These are phyloP conservation scores for Fusarium sp. DNA, from an alignment of 2,329 filamentous ascomycete genomes.

Conservation along the genomic window DNA sequence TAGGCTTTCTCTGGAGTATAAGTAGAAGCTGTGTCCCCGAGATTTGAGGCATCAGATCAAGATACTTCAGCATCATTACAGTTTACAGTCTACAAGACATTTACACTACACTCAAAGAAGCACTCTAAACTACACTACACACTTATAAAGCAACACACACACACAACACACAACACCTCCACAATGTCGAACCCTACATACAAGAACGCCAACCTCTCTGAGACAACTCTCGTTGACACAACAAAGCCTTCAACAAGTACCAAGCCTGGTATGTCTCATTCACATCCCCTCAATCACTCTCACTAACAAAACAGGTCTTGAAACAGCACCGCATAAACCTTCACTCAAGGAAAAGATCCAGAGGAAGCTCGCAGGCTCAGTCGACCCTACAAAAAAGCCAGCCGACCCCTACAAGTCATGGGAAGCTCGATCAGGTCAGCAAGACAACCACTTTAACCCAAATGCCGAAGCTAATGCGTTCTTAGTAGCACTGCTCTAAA, in stretches of 20 bases:
- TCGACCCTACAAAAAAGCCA: conserved; percentile 36
- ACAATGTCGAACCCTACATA: conserved; percentile 39
- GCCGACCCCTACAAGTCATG: conserved; percentile 40
- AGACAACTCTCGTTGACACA: conserved; percentile 39
- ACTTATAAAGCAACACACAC: not conserved
- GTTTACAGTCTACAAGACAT: not conserved
- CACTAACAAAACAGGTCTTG: conserved; percentile 18
- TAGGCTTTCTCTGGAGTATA: conserved; percentile 7
- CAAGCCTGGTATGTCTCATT: conserved; percentile 30
- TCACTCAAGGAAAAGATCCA: conserved; percentile 40
- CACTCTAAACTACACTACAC: not conserved
- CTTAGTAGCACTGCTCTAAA: conserved; percentile 35
- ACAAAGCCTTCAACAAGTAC: conserved; percentile 17
- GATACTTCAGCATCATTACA: conserved; percentile 10
- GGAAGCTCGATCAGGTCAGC: conserved; percentile 42
- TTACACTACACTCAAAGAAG: not conserved
- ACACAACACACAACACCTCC: not conserved
- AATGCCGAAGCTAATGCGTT: not conserved
- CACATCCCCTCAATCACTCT: accelerated
- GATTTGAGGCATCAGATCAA: not conserved
- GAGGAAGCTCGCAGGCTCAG: conserved; percentile 32
- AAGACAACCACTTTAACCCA: not conserved
- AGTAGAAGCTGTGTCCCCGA: conserved; percentile 21
- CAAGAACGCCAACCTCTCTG: conserved; percentile 35
- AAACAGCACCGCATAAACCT: conserved; percentile 16